Evolutionary conservation across 768 basidiomycete genomes (phyloP), one percentile per base, ranked within the genome.

Genomic region (Kwoniella newhampshirensis): DNA sequence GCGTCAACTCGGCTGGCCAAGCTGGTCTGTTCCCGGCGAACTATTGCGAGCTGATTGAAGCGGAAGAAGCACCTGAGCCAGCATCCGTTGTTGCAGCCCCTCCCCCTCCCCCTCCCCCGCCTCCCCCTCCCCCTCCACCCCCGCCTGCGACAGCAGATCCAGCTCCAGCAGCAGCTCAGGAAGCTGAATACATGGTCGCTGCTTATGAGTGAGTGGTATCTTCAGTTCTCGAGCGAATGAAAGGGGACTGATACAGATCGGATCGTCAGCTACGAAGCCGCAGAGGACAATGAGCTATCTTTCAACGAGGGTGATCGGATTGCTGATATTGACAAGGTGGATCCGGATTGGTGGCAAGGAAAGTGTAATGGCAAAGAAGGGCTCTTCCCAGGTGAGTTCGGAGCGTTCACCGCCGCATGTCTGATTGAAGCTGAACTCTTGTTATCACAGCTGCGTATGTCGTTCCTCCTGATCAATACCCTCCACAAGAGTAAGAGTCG

Each of bases 11-110:
- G 39, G 82, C 80, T 21, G 91, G 90, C 3, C 86, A 87, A 79
- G 80, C 77, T 5, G 93, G 92, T 7, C 75, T 93, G 28, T 96
- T 94, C 84, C 92, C 91, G 57, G 88, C 91, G 6, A 92, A 91
- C 72, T 96, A 94, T 66, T 91, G 93, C 37, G 87, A 92, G 65
- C 64, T 89, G 32, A 73, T 90, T 13, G 85, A 86, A 60, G 66
- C 45, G 18, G 68, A 58, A 5, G 64, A 45, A 32, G 68, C 63
- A 41, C 64, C 77, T 27, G 63, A 74, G 1, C 84, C 86, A 0
- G 85, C 70, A 6, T 57, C 72, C 4, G 59, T 66, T 0, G 83
- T 78, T 40, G 77, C 81, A 8, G 76, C 78, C 1, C 78, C 81
- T 3, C 81, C 84, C 5, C 68, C 75, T 11, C 62, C 64, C 15